Percentiles rank a stretch among this genome's conserved stretches.
phyloP scores from a whole-genome alignment of 371 early-diverging fungal species.

The Choanephora cucurbitarum region DNA sequence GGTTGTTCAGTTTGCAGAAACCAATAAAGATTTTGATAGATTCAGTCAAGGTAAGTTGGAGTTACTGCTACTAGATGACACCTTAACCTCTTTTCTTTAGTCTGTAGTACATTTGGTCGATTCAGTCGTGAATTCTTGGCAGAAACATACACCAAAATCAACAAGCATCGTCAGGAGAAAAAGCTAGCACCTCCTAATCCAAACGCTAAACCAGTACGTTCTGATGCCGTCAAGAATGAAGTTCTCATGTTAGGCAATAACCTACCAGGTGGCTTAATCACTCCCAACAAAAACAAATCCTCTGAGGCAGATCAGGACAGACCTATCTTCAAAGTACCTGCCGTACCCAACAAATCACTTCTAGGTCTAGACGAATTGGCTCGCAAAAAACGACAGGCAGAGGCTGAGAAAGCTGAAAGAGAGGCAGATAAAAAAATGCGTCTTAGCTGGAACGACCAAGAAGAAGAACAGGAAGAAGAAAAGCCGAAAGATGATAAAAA shows the following conservation, averaged over 20 bases:
- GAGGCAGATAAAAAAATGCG: conserved; percentile 45
- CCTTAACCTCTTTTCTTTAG: too few relatives aligned
- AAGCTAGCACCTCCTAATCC: background rate
- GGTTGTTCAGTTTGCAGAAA: conserved; percentile 62
- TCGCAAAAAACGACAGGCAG: conserved; percentile 64
- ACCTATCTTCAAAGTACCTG: conserved; percentile 65
- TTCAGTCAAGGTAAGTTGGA: conserved; percentile 59
- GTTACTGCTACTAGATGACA: too few relatives aligned
- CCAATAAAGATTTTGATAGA: conserved; percentile 50
- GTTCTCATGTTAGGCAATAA: conserved; percentile 42
- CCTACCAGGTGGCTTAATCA: conserved; percentile 47
- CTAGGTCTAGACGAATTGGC: conserved; percentile 76
- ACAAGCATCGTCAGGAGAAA: conserved; percentile 29
- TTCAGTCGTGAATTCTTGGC: conserved; percentile 57
- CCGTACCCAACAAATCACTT: conserved; percentile 48
- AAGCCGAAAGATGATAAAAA: background rate
- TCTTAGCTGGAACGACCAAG: conserved; percentile 33
- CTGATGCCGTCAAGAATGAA: conserved; percentile 22
- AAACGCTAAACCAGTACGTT: conserved; percentile 15
- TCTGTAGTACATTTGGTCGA: conserved; percentile 62
- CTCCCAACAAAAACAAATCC: conserved; percentile 40
- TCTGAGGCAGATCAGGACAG: conserved; percentile 50
- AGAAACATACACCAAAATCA: conserved; percentile 52
- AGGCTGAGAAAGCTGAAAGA: conserved; percentile 18
- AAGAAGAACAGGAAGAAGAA: background rate